A percentile compares a stretch with the other conserved stretches of the same genome.
Evolutionary conservation across 1,284 basidiomycete species (phyloP).

Genomic region (Cystobasidiaceae sp.): DNA sequence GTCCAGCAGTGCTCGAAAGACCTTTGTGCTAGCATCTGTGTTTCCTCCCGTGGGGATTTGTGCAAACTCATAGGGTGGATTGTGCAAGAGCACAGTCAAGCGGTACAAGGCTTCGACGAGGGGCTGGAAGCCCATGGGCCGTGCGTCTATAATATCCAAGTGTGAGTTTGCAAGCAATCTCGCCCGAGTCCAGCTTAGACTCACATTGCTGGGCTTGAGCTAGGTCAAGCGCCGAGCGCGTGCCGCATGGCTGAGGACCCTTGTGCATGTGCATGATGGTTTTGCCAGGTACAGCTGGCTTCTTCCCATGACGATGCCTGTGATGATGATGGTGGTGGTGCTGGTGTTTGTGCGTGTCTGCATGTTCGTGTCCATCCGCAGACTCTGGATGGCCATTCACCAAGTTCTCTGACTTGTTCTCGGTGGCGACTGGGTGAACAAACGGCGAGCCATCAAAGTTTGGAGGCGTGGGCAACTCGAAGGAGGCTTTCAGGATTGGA

Average conservation of each 20-base stretch:
- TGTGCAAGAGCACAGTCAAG: slow-evolving; percentile 60
- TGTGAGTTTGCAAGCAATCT: too few relatives aligned
- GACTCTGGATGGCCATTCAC: too few relatives aligned
- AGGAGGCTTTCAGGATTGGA: slow-evolving; percentile 15
- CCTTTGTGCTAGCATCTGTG: slow-evolving; percentile 65
- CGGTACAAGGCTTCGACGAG: slow-evolving; percentile 56
- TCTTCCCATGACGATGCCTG: slow-evolving; percentile 4
- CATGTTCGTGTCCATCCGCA: not conserved
- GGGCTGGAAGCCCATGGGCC: slow-evolving; percentile 51
- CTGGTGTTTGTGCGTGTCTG: not conserved
- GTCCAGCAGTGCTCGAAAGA: slow-evolving; percentile 60
- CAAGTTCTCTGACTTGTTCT: not conserved
- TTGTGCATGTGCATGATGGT: slow-evolving; percentile 28
- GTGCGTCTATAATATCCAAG: too few relatives aligned
- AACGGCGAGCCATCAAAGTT: slow-evolving; percentile 28
- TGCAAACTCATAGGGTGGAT: slow-evolving; percentile 64
- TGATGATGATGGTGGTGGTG: not conserved
- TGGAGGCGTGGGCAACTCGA: slow-evolving; percentile 24
- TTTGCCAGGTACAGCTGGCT: not conserved
- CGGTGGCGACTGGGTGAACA: not conserved
- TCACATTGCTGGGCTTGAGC: slow-evolving; percentile 28
- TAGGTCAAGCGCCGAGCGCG: slow-evolving; percentile 23
- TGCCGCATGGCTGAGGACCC: slow-evolving; percentile 11
- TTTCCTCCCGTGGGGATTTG: slow-evolving; percentile 65
- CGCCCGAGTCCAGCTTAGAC: not conserved